These are phyloP conservation scores for Rhizopogon roseolus DNA, from an alignment of 768 basidiomycete genomes.

Conservation along the genomic window DNA sequence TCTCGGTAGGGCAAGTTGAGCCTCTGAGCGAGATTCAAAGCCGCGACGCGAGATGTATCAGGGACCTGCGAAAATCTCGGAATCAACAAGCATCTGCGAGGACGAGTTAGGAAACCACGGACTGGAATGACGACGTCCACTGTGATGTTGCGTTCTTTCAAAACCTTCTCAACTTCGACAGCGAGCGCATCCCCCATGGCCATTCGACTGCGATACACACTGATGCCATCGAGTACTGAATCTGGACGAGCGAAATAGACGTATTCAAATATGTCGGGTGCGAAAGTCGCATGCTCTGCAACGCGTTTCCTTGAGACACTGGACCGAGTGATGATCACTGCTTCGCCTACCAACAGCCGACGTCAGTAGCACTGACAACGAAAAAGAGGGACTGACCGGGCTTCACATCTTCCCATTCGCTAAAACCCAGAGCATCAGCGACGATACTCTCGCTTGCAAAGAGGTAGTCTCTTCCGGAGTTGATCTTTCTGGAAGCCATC, in stretches of 20 bases:
- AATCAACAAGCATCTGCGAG: not conserved
- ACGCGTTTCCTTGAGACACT: conserved; percentile 74
- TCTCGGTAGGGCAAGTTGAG: conserved; percentile 90
- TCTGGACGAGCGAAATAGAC: conserved; percentile 99
- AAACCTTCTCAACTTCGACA: conserved; percentile 72
- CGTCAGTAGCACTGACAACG: conserved; percentile 1
- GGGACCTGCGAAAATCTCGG: conserved; percentile 57
- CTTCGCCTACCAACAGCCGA: conserved; percentile 60
- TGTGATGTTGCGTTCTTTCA: conserved; percentile 59
- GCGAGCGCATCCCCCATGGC: conserved; percentile 98
- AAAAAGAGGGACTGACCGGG: conserved; percentile 53
- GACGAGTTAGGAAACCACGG: conserved; percentile 6
- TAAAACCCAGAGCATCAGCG: conserved; percentile 88
- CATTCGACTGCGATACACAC: conserved; percentile 97
- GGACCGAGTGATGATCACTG: conserved; percentile 87
- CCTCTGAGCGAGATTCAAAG: conserved; percentile 90
- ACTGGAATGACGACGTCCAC: conserved; percentile 99
- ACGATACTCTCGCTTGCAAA: conserved; percentile 96
- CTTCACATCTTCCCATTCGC: conserved; percentile 89
- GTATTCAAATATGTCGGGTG: conserved; percentile 98
- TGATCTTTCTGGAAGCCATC: conserved; percentile 63
- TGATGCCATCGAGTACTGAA: conserved; percentile 94
- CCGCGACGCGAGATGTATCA: conserved; percentile 95
- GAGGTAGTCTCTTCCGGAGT: conserved; percentile 73
- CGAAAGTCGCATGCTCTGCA: conserved; percentile 67